Evolutionary conservation across 1,139 yeast genomes (phyloP).

Genomic region (Meyerozyma athensensis): DNA sequence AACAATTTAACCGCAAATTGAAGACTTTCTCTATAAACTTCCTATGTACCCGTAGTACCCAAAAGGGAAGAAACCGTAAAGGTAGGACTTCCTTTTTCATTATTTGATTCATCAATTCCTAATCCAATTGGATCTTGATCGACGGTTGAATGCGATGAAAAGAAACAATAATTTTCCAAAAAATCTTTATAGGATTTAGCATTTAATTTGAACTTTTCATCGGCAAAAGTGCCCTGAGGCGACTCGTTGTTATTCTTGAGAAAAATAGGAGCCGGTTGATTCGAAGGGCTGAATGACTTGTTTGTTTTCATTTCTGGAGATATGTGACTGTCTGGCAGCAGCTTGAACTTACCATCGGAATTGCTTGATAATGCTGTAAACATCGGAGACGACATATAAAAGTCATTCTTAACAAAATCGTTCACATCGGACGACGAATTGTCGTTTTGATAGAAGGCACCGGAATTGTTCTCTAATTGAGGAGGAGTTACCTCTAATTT

Average conservation of each 20-base stretch:
- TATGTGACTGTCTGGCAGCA: conserved; percentile 5
- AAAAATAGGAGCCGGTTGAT: conserved; percentile 2
- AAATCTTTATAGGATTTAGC: conserved; percentile 65
- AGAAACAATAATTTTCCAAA: conserved; percentile 71
- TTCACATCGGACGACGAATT: conserved; percentile 14
- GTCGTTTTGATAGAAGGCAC: conserved; percentile 12
- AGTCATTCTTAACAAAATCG: conserved; percentile 35
- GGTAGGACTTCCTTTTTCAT: neutral
- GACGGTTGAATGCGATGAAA: conserved; percentile 17
- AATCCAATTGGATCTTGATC: conserved; percentile 16
- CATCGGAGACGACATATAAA: conserved; percentile 34
- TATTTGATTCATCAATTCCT: conserved; percentile 6
- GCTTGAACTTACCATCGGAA: conserved; percentile 4
- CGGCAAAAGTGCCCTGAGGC: conserved; percentile 7
- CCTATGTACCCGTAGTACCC: neutral
- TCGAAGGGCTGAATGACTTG: neutral
- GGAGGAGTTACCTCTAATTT: conserved; percentile 14
- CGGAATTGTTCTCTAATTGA: conserved; percentile 6
- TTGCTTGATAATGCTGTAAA: conserved; percentile 8
- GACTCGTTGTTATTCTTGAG: neutral
- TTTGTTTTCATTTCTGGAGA: neutral
- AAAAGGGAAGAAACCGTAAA: neutral
- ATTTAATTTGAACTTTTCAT: conserved; percentile 26
- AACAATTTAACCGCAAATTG: no score
- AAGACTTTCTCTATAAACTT: neutral